A percentile compares a stretch with the other conserved stretches of the same genome.
phyloP scores from a whole-genome alignment of 352 stramenopile species.

The Pythium oligandrum region DNA sequence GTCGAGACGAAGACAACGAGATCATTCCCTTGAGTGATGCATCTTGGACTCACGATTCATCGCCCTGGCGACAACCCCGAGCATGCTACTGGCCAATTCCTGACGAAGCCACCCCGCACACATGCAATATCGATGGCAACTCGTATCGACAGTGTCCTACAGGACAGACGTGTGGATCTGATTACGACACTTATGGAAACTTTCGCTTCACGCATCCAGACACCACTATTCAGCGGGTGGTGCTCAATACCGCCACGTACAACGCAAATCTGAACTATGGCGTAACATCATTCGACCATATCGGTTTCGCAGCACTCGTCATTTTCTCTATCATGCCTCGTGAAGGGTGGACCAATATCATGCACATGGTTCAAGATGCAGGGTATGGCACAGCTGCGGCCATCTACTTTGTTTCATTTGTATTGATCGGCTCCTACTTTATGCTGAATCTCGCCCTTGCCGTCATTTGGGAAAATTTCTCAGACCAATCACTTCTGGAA shows the following conservation, averaged over 20 bases:
- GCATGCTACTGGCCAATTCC: slow-evolving; percentile 90
- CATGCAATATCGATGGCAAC: slow-evolving; percentile 44
- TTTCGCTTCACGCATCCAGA: slow-evolving; percentile 59
- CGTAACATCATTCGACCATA: slow-evolving; percentile 86
- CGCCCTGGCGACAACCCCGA: slow-evolving; percentile 47
- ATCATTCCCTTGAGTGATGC: slow-evolving; percentile 24
- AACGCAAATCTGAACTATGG: slow-evolving; percentile 82
- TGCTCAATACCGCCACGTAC: slow-evolving; percentile 46
- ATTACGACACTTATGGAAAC: slow-evolving; percentile 59
- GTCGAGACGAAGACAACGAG: slow-evolving; percentile 25
- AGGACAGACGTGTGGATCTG: slow-evolving; percentile 44
- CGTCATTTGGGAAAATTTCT: slow-evolving; percentile 33
- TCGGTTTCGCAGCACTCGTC: slow-evolving; percentile 74
- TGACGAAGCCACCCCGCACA: slow-evolving; percentile 41
- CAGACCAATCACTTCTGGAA: slow-evolving; percentile 1
- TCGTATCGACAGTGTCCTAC: slow-evolving; percentile 28
- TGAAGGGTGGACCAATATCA: slow-evolving; percentile 79
- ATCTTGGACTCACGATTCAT: slow-evolving; percentile 40
- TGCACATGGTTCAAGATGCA: slow-evolving; percentile 21
- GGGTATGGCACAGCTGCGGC: slow-evolving; percentile 19
- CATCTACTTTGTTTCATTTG: slow-evolving; percentile 57
- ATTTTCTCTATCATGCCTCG: slow-evolving; percentile 89
- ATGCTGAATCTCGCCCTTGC: slow-evolving; percentile 57
- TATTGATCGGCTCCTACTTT: slow-evolving; percentile 63
- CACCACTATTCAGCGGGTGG: slow-evolving; percentile 21